phyloP scores from a whole-genome alignment of 306 rosid species.

The Rosa lucieae region DNA sequence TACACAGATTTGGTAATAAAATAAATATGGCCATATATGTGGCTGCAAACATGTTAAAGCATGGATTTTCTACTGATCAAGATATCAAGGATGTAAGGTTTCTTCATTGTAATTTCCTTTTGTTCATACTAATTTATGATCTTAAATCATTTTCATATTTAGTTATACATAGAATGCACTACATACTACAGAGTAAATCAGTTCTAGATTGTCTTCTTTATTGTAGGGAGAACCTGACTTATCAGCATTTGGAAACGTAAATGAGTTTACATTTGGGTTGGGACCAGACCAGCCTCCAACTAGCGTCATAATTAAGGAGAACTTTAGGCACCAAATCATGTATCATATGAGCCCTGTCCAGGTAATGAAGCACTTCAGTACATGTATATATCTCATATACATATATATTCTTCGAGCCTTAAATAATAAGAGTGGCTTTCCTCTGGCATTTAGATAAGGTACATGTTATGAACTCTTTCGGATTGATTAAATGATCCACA shows the following conservation, averaged over 20 bases:
- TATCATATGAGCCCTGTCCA: conserved; percentile 23
- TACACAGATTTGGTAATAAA: conserved; percentile 19
- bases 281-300: conserved; percentile 29
- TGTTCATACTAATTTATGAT: neutral
- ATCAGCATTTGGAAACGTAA: conserved; percentile 18
- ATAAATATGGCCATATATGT: conserved; percentile 28
- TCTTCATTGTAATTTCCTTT: neutral
- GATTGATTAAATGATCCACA: neutral
- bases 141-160: neutral
- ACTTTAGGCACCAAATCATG: neutral
- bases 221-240: conserved; percentile 30
- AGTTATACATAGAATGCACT: neutral
- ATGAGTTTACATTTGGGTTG: neutral
- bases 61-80: conserved; percentile 26
- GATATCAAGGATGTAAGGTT: conserved; percentile 19
- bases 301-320: conserved; percentile 13
- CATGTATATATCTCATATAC: no score
- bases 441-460: no score
- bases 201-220: neutral
- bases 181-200: neutral
- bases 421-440: neutral
- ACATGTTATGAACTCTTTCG: neutral
- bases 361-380: conserved; percentile 2
- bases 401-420: no score
- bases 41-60: conserved; percentile 30